phyloP scores from a whole-genome alignment of 208 protist species.

The Leishmania aethiopica region DNA sequence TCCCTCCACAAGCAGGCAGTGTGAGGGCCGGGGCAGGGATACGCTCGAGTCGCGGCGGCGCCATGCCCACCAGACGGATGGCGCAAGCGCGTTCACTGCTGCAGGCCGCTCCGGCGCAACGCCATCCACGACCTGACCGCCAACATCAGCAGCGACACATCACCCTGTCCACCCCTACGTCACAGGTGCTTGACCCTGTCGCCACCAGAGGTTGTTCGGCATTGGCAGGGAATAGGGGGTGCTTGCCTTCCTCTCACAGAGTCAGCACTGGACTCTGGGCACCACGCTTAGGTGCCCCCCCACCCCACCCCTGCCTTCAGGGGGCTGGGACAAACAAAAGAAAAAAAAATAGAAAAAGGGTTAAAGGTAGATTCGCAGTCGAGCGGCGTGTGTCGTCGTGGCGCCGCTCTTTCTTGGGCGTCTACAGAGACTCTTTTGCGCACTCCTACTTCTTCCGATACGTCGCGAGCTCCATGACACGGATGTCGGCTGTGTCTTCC shows the following conservation, averaged over 20 bases:
- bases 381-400: neutral
- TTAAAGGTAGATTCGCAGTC: neutral
- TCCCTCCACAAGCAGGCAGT: too few relatives aligned
- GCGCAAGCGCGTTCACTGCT: too few relatives aligned
- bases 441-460: conserved; percentile 70
- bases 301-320: neutral
- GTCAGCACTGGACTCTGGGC: neutral
- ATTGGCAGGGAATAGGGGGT: neutral
- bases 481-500: conserved; percentile 41
- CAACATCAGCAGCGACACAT: neutral
- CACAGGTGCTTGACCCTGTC: neutral
- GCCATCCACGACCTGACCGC: too few relatives aligned
- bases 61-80: too few relatives aligned
- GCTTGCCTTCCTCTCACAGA: neutral
- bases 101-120: too few relatives aligned
- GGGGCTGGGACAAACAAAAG: neutral
- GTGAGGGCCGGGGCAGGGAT: too few relatives aligned
- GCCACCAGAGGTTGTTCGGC: neutral
- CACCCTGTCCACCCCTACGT: too few relatives aligned
- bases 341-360: neutral
- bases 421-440: neutral
- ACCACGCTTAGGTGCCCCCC: neutral
- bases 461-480: conserved; percentile 50
- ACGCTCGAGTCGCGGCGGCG: too few relatives aligned
- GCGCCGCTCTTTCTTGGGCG: neutral